phyloP scores from a whole-genome alignment of 345 rosid species.

The Eutrema japonicum region DNA sequence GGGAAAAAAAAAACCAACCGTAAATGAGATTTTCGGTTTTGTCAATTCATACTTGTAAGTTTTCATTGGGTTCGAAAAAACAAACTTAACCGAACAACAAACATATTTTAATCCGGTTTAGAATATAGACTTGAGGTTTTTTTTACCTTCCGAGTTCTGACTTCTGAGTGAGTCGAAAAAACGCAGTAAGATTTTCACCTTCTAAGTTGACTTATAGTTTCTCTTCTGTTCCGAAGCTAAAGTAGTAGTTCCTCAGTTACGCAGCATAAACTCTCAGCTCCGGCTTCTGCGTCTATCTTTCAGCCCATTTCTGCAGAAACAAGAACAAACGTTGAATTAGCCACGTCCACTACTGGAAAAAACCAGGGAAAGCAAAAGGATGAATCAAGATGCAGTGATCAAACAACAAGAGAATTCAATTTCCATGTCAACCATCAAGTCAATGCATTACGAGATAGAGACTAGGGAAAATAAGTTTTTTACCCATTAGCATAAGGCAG shows the following conservation, averaged over 20 bases:
- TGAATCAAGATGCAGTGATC: neutral
- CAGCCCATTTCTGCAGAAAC: slow-evolving; percentile 68
- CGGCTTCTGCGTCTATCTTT: slow-evolving; percentile 92
- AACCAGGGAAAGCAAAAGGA: neutral
- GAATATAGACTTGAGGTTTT: too few species aligned
- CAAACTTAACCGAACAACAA: too few species aligned
- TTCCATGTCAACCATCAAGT: slow-evolving; percentile 20
- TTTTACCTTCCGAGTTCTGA: too few species aligned
- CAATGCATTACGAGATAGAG: neutral
- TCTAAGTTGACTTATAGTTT: slow-evolving; percentile 5
- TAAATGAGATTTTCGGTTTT: too few species aligned
- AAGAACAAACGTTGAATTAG: slow-evolving; percentile 15
- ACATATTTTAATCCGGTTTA: too few species aligned
- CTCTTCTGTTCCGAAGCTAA: slow-evolving; percentile 42
- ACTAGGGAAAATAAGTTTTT: slow-evolving; percentile 29
- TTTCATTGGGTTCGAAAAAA: too few species aligned
- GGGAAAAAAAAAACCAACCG: too few species aligned
- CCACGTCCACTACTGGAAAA: neutral
- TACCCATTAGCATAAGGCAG: slow-evolving; percentile 91
- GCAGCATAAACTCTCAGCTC: slow-evolving; percentile 59
- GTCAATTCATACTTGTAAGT: too few species aligned
- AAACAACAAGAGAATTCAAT: neutral
- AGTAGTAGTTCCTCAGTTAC: slow-evolving; percentile 23
- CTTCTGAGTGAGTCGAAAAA: too few species aligned
- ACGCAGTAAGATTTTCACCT: too few species aligned